Conservation (phyloP, 441 rosid species). For the Erodium texanum region DNA sequence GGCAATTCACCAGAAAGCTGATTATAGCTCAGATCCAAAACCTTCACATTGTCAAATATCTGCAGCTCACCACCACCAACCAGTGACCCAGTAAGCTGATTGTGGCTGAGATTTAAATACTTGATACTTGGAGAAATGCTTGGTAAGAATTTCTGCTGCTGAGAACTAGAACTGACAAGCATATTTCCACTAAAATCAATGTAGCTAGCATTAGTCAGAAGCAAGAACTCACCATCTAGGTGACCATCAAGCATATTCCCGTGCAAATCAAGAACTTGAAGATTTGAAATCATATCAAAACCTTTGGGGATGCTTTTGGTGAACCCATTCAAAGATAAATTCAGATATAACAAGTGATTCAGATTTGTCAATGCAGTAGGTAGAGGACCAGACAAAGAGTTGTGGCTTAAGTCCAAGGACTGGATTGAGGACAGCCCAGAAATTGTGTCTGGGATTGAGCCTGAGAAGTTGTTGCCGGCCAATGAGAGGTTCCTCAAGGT, state of each 20-base stretch:
- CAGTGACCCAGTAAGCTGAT: conserved; percentile 78
- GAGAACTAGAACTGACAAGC: conserved; percentile 51
- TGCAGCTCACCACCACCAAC: conserved; percentile 50
- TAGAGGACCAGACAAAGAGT: conserved; percentile 68
- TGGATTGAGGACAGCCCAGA: conserved; percentile 57
- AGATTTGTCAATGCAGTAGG: conserved; percentile 53
- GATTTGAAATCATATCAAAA: conserved; percentile 49
- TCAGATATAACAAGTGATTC: conserved; percentile 45
- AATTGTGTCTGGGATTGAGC: conserved; percentile 55
- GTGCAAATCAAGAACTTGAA: conserved; percentile 76
- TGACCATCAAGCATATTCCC: conserved; percentile 67
- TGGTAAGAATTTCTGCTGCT: conserved; percentile 50
- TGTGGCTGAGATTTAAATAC: conserved; percentile 71
- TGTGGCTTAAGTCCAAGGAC: conserved; percentile 77
- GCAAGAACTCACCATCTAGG: conserved; percentile 73
- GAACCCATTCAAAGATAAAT: conserved; percentile 68
- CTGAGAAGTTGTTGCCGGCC: conserved; percentile 91
- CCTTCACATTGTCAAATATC: conserved; percentile 61
- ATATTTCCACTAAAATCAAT: conserved; percentile 71
- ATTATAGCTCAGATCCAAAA: conserved; percentile 88
- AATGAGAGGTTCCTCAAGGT: conserved; percentile 64
- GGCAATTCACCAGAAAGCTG: conserved; percentile 84
- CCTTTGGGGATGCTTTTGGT: conserved; percentile 57
- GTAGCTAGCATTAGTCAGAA: conserved; percentile 64
- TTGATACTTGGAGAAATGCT: conserved; percentile 73